Conservation (phyloP, 2,329 filamentous ascomycete genomes). For the Cladosporium cucumerinum region DNA sequence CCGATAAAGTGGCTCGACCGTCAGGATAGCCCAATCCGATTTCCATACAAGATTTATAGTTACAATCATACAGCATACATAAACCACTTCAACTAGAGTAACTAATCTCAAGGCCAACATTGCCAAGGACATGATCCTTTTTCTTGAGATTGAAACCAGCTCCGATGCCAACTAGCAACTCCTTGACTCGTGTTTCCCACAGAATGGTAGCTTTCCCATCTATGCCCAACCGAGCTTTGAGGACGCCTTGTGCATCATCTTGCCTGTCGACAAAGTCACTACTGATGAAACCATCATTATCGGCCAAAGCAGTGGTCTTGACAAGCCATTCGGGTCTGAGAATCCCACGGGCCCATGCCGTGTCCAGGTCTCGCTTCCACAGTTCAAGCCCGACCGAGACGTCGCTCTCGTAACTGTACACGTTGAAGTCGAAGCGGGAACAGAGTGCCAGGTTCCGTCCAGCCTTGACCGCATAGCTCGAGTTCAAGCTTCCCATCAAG, state of each 20-base stretch:
- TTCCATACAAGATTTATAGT: neutral
- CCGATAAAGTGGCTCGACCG: neutral
- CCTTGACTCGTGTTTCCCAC: conserved; percentile 92
- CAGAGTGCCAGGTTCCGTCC: conserved; percentile 79
- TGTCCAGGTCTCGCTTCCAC: conserved; percentile 54
- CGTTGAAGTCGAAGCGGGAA: conserved; percentile 92
- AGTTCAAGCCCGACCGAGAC: conserved; percentile 89
- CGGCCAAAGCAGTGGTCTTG: conserved; percentile 17
- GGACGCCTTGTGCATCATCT: conserved; percentile 74
- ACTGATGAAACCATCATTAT: conserved; percentile 13
- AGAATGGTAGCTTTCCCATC: conserved; percentile 79
- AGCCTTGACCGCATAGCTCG: conserved; percentile 87
- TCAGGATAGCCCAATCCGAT: neutral
- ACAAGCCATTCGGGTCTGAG: conserved; percentile 42
- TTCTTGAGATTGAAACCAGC: conserved; percentile 77
- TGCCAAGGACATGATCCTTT: conserved; percentile 72
- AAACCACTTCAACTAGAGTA: conserved; percentile 55
- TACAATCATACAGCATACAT: neutral
- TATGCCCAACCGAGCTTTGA: conserved; percentile 88
- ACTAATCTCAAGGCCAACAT: conserved; percentile 73
- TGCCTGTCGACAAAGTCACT: conserved; percentile 38
- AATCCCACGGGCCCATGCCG: conserved; percentile 45
- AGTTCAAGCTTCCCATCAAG: conserved; percentile 87
- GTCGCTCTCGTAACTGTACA: conserved; percentile 96
- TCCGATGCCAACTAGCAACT: conserved; percentile 85